phyloP scores from a whole-genome alignment of 1,284 basidiomycete species.

The Heterobasidion irregulare region DNA sequence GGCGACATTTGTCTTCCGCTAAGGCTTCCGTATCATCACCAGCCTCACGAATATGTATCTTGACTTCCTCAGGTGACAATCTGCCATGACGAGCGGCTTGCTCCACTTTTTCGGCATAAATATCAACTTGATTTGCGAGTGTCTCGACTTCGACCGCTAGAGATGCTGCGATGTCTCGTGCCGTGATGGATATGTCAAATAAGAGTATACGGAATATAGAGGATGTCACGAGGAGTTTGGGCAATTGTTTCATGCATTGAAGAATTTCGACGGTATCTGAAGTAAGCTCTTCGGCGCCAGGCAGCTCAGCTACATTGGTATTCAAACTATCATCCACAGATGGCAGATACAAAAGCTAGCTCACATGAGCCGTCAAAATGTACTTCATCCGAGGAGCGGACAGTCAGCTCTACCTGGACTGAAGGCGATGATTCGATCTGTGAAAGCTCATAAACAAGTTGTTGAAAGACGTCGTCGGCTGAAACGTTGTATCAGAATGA shows the following conservation, averaged over 20 bases:
- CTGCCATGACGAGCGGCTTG: neutral
- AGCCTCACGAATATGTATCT: conserved; percentile 8
- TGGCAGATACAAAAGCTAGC: neutral
- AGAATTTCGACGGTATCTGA: conserved; percentile 26
- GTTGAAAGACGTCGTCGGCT: conserved; percentile 40
- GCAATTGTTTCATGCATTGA: conserved; percentile 24
- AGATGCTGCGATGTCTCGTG: conserved; percentile 29
- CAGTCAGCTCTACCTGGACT: conserved; percentile 21
- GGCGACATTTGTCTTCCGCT: conserved; percentile 11
- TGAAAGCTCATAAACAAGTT: conserved; percentile 23
- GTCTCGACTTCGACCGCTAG: conserved; percentile 27
- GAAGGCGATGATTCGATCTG: conserved; percentile 19
- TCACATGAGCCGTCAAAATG: neutral
- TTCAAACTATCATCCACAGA: neutral
- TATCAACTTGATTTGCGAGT: conserved; percentile 21
- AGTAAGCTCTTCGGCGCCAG: conserved; percentile 20
- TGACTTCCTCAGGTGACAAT: conserved; percentile 4
- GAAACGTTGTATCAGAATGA: neutral
- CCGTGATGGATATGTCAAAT: conserved; percentile 26
- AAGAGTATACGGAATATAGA: conserved; percentile 35
- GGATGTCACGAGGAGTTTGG: conserved; percentile 31
- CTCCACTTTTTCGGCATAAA: neutral
- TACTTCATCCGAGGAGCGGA: conserved; percentile 2
- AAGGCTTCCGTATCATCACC: conserved; percentile 1
- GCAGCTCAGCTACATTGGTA: conserved; percentile 5